Evolutionary conservation across 768 basidiomycete species (phyloP).

Genomic region (Boletus speciosus): DNA sequence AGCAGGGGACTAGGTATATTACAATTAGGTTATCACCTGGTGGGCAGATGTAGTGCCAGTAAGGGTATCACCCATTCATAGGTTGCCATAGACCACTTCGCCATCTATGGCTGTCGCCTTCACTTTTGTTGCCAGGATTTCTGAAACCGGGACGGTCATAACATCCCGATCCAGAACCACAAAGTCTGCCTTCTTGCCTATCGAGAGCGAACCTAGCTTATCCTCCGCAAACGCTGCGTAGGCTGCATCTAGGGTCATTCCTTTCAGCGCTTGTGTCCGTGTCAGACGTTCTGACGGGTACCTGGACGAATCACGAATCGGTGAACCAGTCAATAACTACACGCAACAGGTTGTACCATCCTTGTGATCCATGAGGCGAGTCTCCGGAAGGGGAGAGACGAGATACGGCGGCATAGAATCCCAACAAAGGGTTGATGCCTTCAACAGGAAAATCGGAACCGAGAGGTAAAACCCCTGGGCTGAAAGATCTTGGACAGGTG

Average conservation of each 20-base stretch:
- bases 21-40: neutral
- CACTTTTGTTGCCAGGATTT: conserved; percentile 67
- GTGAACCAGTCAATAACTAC: neutral
- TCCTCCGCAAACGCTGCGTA: conserved; percentile 81
- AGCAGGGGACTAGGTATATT: neutral
- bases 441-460: conserved; percentile 97
- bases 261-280: conserved; percentile 77
- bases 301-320: conserved; percentile 45
- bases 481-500: conserved; percentile 42
- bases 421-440: conserved; percentile 80
- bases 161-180: conserved; percentile 81
- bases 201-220: conserved; percentile 63
- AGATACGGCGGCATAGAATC: conserved; percentile 86
- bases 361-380: conserved; percentile 78
- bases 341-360: conserved; percentile 57
- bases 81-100: conserved; percentile 53
- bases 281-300: conserved; percentile 73
- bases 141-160: conserved; percentile 55
- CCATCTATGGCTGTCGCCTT: conserved; percentile 77
- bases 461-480: conserved; percentile 59
- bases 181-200: conserved; percentile 86
- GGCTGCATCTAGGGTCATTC: conserved; percentile 88
- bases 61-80: conserved; percentile 20
- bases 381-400: conserved; percentile 63
- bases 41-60: neutral